Percentiles rank a stretch among this genome's conserved stretches.
Evolutionary conservation across 257 asterid genomes (phyloP).

Genomic region (Ocimum tenuiflorum): DNA sequence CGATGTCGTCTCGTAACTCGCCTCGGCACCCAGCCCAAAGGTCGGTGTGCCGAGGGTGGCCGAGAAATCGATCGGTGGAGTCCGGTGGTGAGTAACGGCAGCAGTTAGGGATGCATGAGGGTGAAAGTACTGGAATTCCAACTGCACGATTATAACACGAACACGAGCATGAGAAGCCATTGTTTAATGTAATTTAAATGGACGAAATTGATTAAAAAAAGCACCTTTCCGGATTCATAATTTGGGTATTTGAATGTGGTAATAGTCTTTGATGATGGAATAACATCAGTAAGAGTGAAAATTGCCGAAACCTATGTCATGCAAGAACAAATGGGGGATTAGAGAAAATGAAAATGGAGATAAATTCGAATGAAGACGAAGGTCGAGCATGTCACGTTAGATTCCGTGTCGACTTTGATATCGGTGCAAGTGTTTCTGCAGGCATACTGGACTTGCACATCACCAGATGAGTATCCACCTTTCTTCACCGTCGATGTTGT

Average conservation of each 20-base stretch:
- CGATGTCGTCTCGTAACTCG: constrained; percentile 54
- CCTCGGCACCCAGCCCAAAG: constrained; percentile 80
- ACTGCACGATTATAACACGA: constrained; percentile 29
- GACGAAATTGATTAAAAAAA: neutral
- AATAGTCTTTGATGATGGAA: constrained; percentile 74
- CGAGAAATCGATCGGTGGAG: constrained; percentile 54
- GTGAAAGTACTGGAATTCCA: constrained; percentile 62
- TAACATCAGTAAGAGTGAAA: constrained; percentile 37
- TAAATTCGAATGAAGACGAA: neutral
- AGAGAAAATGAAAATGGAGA: neutral
- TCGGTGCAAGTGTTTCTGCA: constrained; percentile 54
- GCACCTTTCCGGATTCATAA: constrained; percentile 78
- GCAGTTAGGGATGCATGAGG: constrained; percentile 65
- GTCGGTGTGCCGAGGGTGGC: constrained; percentile 71
- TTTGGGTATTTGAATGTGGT: constrained; percentile 60
- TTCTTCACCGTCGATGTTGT: constrained; percentile 73
- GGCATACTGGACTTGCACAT: constrained; percentile 58
- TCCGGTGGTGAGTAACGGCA: constrained; percentile 51
- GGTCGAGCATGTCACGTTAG: constrained; percentile 46
- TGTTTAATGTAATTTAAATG: neutral
- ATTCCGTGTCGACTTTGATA: constrained; percentile 84
- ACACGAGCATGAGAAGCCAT: neutral
- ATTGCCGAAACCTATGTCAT: constrained; percentile 52
- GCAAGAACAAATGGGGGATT: neutral
- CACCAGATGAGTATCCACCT: constrained; percentile 83